Evolutionary conservation across 306 rosid species (phyloP).

Genomic region (Carpinus fangiana): DNA sequence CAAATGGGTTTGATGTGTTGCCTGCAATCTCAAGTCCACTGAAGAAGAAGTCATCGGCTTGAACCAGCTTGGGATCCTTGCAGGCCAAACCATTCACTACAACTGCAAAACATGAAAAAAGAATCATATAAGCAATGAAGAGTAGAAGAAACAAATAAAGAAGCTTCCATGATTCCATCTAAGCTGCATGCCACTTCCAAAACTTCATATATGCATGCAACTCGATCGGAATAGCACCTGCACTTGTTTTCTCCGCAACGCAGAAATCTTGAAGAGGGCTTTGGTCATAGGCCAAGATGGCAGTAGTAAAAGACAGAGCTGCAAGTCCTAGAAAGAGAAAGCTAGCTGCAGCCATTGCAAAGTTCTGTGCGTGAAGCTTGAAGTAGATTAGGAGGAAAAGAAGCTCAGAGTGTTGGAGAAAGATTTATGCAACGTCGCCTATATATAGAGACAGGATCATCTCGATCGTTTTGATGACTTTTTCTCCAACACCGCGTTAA

Average conservation of each 20-base stretch:
- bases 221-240: constrained; percentile 11
- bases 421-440: too few species aligned
- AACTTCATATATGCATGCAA: too few species aligned
- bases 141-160: too few species aligned
- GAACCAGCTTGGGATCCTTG: constrained; percentile 31
- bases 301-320: not conserved
- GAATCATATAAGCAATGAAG: not conserved
- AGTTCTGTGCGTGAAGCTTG: too few species aligned
- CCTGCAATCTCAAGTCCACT: constrained; percentile 30
- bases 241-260: constrained; percentile 27
- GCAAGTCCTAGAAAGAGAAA: not conserved
- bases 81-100: constrained; percentile 26
- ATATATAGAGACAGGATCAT: too few species aligned
- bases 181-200: too few species aligned
- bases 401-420: too few species aligned
- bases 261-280: constrained; percentile 48
- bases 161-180: not conserved
- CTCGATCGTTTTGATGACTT: too few species aligned
- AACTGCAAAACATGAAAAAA: constrained; percentile 7
- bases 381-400: too few species aligned
- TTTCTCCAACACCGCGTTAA: too few species aligned
- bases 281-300: constrained; percentile 16
- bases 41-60: constrained; percentile 32
- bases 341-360: not conserved
- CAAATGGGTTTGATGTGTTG: constrained; percentile 33